Evolutionary conservation across 495 filamentous ascomycete genomes (phyloP).

Genomic region (Geopyxis carbonaria): DNA sequence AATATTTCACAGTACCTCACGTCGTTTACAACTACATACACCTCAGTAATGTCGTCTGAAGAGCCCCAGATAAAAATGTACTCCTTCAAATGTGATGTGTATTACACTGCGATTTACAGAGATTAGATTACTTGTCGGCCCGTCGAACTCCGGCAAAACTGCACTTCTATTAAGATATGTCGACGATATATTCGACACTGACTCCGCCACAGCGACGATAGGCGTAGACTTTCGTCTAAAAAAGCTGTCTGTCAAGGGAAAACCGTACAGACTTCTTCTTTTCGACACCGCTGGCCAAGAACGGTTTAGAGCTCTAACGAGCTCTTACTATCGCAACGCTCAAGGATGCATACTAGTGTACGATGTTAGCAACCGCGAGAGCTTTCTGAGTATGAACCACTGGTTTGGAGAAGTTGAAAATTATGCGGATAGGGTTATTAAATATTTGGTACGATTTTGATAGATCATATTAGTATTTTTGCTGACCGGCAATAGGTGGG

Average conservation of each 20-base stretch:
- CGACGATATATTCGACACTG: constrained; percentile 44
- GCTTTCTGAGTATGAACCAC: constrained; percentile 38
- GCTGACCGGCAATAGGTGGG: constrained; percentile 29
- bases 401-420: constrained; percentile 43
- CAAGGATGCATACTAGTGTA: constrained; percentile 44
- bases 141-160: constrained; percentile 22
- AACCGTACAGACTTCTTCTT: constrained; percentile 38
- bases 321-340: constrained; percentile 43
- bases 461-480: background rate
- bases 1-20: no score
- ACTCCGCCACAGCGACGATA: constrained; percentile 40
- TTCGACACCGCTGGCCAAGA: constrained; percentile 35
- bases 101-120: no score
- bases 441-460: constrained; percentile 34
- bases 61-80: no score
- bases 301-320: constrained; percentile 43
- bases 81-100: no score
- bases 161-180: constrained; percentile 35
- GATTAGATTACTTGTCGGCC: constrained; percentile 23
- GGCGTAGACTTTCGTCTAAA: constrained; percentile 42
- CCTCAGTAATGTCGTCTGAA: no score
- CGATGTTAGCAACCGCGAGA: constrained; percentile 38
- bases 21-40: no score
- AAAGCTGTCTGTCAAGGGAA: constrained; percentile 33
- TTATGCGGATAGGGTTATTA: constrained; percentile 35